Base-by-base conservation (phyloP, 2,329 filamentous ascomycete species). In the Aspergillus carbonarius region DNA sequence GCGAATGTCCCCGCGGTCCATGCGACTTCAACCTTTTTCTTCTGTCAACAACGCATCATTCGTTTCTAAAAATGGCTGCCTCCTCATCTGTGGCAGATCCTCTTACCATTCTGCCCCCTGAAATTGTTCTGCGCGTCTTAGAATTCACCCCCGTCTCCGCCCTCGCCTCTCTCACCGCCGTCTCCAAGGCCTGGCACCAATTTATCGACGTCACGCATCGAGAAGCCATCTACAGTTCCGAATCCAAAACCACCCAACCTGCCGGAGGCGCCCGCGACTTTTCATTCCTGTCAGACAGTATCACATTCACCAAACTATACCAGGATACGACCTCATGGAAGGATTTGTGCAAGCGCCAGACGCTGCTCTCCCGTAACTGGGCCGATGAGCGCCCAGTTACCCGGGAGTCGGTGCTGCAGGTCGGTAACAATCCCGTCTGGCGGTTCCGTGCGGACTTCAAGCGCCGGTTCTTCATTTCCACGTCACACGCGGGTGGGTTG, bases 401-500 rank as follows among this genome's bases (percentile, higher is more conserved):
- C 13, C 70, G 69, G 20, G 78, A 79, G 50, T 74, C 72, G 2
- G 70, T 78, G 23, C 63, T 80, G 17, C 75, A 79, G 50, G 67
- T 79, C 25, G 74, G 74, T 46, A 72, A 73, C 46, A 68, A 76
- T 54, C 74, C 75, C 0, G 70, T 81, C 34, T 81, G 79, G 79
- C 72, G 78, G 1, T 81, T 81, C 62, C 71, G 74, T 3, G 72
- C 78, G 1, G 79, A 81, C 60, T 80, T 81, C 64, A 76, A 78
- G 61, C 75, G 78, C 32, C 74, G 79, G 0, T 74, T 80, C 58
- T 73, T 81, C 44, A 58, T 81, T 7, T 80, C 78, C 3, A 81
- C 78, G 0, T 78, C 76, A 3, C 77, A 80, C 42, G 67, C 68
- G 13, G 79, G 78, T n/a, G 79, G 78, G 0, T 57, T 81, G 37